Percentiles rank a stretch among this genome's conserved stretches.
Conservation (phyloP, 345 rosid genomes). For the Eucalyptus guilfoylei region DNA sequence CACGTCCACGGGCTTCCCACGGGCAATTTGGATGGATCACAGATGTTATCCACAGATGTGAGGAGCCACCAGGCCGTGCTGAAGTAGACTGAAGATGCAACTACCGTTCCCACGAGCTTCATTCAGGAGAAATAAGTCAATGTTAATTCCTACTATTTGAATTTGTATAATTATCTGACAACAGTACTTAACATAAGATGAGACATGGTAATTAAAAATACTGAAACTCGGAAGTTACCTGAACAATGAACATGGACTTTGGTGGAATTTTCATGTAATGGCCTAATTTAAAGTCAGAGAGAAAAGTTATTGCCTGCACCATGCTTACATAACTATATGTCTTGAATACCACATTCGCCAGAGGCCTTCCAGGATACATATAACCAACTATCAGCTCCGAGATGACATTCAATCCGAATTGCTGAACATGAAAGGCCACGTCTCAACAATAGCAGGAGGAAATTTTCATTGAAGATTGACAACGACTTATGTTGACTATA, state of each 20-base stretch:
- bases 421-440: conserved; percentile 6
- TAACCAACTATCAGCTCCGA: conserved; percentile 46
- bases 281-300: conserved; percentile 43
- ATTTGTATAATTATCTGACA: not conserved
- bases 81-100: conserved; percentile 30
- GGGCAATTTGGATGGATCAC: conserved; percentile 14
- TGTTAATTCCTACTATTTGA: not conserved
- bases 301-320: conserved; percentile 31
- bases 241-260: conserved; percentile 39
- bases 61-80: conserved; percentile 49
- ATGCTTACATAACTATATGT: conserved; percentile 31
- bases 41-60: conserved; percentile 19
- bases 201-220: not conserved
- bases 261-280: conserved; percentile 62
- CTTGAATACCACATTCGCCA: conserved; percentile 41
- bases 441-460: not conserved
- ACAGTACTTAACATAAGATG: not conserved
- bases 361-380: conserved; percentile 40
- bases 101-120: conserved; percentile 26
- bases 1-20: conserved; percentile 52
- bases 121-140: not conserved
- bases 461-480: not conserved
- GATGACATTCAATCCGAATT: conserved; percentile 29
- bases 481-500: not conserved
- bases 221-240: conserved; percentile 8